Percentiles rank a stretch among this genome's conserved stretches.
These are phyloP conservation scores for Saprolegnia parasitica DNA, from an alignment of 352 stramenopile species.

Conservation along the genomic window DNA sequence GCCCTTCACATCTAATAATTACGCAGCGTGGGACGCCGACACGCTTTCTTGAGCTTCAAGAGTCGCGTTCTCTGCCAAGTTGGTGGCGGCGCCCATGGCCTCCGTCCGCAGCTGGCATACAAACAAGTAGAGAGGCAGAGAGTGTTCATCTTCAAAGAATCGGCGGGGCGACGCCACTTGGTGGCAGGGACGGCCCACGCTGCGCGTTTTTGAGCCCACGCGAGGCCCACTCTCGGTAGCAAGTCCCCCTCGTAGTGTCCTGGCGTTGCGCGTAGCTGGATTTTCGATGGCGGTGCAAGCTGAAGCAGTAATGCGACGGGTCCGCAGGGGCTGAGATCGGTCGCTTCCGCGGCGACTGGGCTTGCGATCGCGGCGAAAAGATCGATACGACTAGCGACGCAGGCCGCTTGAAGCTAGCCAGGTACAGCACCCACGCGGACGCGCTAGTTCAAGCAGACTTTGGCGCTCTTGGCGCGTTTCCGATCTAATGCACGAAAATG, in stretches of 20 bases:
- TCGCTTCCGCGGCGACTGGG: too few species aligned
- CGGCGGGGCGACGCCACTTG: too few species aligned
- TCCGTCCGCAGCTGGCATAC: not conserved
- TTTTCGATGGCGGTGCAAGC: too few species aligned
- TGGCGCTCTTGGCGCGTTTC: not conserved
- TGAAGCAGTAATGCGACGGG: too few species aligned
- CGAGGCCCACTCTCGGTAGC: too few species aligned
- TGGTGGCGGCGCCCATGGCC: not conserved
- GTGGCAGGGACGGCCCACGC: too few species aligned
- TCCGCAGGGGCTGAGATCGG: too few species aligned
- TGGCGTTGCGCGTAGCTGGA: too few species aligned
- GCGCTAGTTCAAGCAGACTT: slow-evolving; percentile 1
- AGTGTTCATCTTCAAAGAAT: too few species aligned
- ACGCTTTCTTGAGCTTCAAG: not conserved
- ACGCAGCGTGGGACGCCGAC: not conserved
- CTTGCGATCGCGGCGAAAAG: not conserved
- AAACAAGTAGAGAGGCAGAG: not conserved
- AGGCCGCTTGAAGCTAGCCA: not conserved
- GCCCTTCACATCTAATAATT: not conserved
- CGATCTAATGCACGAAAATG: not conserved
- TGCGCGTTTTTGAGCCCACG: too few species aligned
- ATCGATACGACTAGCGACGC: not conserved
- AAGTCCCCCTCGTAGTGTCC: too few species aligned
- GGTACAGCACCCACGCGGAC: not conserved
- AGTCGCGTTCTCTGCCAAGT: not conserved